Evolutionary conservation across 2,329 filamentous ascomycete species (phyloP), one percentile per base, ranked within the genome.

Genomic region (Xylariales sp.): DNA sequence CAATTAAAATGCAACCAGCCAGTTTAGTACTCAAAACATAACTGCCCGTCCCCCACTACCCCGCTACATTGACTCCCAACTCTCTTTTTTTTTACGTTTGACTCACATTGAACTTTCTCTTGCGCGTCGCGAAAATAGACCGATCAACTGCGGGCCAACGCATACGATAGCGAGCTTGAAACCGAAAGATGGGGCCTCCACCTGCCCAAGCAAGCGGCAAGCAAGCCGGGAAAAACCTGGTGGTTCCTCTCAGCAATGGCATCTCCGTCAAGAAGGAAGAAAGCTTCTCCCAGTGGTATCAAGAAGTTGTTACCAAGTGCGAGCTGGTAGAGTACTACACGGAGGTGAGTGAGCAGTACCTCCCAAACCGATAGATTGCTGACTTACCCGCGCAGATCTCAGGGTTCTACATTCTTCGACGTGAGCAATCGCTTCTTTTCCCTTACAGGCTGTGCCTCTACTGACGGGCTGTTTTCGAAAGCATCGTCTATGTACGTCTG

Each of bases 251-350:
- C 45, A 64, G 28, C 32, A 64, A 57, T 43, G 65, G 65, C 28
- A 69, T 71, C 16, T 68, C 71, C 16, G 71, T 62, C 49, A 67
- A 69, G 36, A 71, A 71, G 50, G 69, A 72, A 6, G 53, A 55
- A 55, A 93, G 98, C 82, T 96, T 99, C 79, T 87, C 93, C 58
- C 90, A 90, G 81, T 99, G 96, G 96, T 99, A 99, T 82, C 93
- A 97, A 83, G 95, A 99, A 83, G 93, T 98, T 69, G 91, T 99
- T 65, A 90, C 94, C 78, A 99, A 99, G 87, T 93, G 93, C 75
- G 93, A 97, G 80, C 93, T 99, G 91, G 91, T 98, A 76, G 94
- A 97, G 78, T 99, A 97, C 87, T 98, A 97, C 79, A 84, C 74
- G 58, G 81, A 83, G 71, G 76, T 77, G 62, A 67, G 71, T 50